Conservation (phyloP, 179 eudicot species). For the Beta corolliflora region DNA sequence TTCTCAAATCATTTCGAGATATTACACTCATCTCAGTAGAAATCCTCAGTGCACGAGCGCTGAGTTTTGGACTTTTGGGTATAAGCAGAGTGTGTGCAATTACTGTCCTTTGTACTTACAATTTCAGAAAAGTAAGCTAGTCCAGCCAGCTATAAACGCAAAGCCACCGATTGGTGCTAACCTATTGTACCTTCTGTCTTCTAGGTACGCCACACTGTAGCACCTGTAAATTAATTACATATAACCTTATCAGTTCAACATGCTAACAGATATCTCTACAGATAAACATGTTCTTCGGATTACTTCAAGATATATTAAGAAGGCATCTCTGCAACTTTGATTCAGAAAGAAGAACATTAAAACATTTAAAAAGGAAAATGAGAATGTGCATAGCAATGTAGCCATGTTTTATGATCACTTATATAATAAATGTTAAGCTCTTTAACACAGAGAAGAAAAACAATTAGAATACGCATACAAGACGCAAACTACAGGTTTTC, state of each 20-base stretch:
- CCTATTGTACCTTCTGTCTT: constrained; percentile 69
- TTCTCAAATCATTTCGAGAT: no score
- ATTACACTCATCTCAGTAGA: neutral
- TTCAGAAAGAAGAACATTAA: no score
- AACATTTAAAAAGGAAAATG: no score
- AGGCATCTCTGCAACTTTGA: no score
- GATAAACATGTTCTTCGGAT: no score
- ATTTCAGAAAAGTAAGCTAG: constrained; percentile 65
- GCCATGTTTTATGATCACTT: constrained; percentile 1
- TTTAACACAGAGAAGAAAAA: neutral
- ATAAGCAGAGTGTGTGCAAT: neutral
- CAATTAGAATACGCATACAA: no score
- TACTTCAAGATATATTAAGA: no score
- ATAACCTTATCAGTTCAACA: neutral
- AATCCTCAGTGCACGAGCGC: neutral
- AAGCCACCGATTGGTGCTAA: constrained; percentile 93
- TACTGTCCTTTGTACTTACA: neutral
- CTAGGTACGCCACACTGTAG: constrained; percentile 76
- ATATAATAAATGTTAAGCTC: neutral
- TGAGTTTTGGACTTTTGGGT: neutral
- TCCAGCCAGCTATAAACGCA: constrained; percentile 91
- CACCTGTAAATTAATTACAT: constrained; percentile 54
- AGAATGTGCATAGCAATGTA: neutral
- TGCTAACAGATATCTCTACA: neutral
- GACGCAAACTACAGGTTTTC: neutral